Percentiles rank a stretch among this genome's conserved stretches.
Conservation (phyloP, 768 basidiomycete species). For the Auricularia cornea region DNA sequence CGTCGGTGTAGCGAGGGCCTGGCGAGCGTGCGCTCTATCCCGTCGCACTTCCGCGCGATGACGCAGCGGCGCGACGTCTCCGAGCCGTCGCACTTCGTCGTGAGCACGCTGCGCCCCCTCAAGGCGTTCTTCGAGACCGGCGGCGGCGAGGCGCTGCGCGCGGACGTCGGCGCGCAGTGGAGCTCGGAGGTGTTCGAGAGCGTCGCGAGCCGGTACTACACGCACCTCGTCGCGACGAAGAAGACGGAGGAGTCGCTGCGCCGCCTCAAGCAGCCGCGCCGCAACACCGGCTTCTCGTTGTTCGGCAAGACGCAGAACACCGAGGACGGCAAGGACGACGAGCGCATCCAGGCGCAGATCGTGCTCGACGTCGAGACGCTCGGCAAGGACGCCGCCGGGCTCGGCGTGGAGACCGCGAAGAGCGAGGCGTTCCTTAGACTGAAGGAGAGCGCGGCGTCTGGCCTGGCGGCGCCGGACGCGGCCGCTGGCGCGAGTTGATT, state of each 20-base stretch:
- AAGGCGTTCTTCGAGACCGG: conserved; percentile 63
- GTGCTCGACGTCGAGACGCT: conserved; percentile 79
- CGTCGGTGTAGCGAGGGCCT: conserved; percentile 81
- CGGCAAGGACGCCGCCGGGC: conserved; percentile 59
- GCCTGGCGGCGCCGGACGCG: neutral
- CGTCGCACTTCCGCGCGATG: conserved; percentile 84
- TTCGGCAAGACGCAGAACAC: conserved; percentile 48
- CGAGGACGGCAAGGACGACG: conserved; percentile 77
- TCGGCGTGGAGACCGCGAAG: conserved; percentile 55
- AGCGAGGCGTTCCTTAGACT: conserved; percentile 48
- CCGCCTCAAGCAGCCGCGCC: conserved; percentile 66
- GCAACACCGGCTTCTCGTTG: conserved; percentile 74
- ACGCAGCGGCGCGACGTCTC: conserved; percentile 60
- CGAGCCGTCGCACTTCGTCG: conserved; percentile 82
- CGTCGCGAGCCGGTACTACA: conserved; percentile 68
- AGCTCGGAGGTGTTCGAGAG: conserved; percentile 56
- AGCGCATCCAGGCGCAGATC: conserved; percentile 81
- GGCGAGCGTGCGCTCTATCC: conserved; percentile 77
- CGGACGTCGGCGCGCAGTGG: conserved; percentile 44
- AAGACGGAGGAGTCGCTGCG: conserved; percentile 88
- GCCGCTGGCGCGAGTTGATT: neutral
- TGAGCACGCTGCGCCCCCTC: conserved; percentile 71
- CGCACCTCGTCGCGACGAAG: conserved; percentile 74
- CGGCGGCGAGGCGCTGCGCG: conserved; percentile 50
- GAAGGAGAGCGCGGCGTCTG: conserved; percentile 17